These are phyloP conservation scores for Chrysoporthe deuterocubensis DNA, from an alignment of 2,329 filamentous ascomycete genomes.

Conservation along the genomic window DNA sequence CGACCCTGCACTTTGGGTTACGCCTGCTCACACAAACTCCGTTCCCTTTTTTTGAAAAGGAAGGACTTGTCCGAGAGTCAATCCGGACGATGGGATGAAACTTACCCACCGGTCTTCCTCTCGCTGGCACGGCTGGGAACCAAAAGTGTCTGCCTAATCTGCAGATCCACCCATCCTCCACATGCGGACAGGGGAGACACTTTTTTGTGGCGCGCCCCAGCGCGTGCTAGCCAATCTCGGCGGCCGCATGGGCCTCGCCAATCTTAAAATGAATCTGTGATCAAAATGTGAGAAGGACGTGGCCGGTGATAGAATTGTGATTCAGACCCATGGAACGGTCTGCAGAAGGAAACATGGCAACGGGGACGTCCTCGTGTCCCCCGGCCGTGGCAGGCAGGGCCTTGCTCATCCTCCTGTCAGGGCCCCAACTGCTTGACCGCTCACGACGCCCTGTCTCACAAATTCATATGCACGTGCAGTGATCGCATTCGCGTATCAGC, in stretches of 20 bases:
- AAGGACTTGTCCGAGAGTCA: too few species aligned
- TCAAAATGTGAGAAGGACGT: neutral
- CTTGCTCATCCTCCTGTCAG: neutral
- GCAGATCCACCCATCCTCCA: neutral
- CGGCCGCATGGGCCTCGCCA: constrained; percentile 10
- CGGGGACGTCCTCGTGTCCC: neutral
- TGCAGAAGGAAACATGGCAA: neutral
- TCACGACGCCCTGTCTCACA: neutral
- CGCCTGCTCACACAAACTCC: constrained; percentile 23
- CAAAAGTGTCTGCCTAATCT: constrained; percentile 7
- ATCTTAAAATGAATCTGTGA: constrained; percentile 4
- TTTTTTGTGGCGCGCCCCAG: neutral
- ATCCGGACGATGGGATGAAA: constrained; percentile 6
- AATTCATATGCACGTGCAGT: neutral
- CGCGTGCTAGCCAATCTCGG: neutral
- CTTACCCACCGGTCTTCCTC: neutral
- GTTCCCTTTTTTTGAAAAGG: constrained; percentile 13
- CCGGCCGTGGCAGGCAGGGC: neutral
- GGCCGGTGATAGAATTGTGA: neutral
- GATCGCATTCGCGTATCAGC: neutral
- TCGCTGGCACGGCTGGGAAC: neutral
- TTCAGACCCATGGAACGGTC: neutral
- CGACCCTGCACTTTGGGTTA: neutral
- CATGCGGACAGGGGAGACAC: neutral
- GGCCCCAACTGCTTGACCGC: neutral